These are phyloP conservation scores for Colletotrichum sansevieriae DNA, from an alignment of 2,329 filamentous ascomycete species.

Conservation along the genomic window DNA sequence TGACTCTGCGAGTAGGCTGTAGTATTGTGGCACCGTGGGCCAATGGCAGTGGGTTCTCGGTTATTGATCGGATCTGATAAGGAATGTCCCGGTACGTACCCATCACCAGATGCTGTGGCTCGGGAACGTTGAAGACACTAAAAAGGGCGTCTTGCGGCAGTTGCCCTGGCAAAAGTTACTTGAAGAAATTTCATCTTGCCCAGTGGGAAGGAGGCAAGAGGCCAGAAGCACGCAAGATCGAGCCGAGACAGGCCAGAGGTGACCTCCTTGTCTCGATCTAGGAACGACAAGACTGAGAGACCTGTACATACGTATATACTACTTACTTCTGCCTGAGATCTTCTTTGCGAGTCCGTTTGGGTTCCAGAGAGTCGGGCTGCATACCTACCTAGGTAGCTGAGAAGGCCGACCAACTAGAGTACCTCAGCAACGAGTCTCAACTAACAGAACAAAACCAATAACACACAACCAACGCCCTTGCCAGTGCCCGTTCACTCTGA, in stretches of 20 bases:
- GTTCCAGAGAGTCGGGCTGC: too few relatives aligned
- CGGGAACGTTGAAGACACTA: constrained; percentile 25
- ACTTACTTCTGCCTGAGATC: too few relatives aligned
- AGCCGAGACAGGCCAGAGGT: constrained; percentile 20
- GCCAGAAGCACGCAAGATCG: constrained; percentile 12
- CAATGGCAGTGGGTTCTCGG: constrained; percentile 31
- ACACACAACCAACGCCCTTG: not conserved
- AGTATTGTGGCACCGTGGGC: constrained; percentile 23
- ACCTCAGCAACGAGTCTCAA: too few relatives aligned
- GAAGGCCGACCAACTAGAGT: too few relatives aligned
- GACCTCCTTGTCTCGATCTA: not conserved
- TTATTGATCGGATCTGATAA: constrained; percentile 41
- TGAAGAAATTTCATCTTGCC: constrained; percentile 15
- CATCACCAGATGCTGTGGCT: constrained; percentile 28
- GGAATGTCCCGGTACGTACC: constrained; percentile 26
- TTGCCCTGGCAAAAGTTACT: constrained; percentile 26
- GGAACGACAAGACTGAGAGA: not conserved
- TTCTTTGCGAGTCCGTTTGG: too few relatives aligned
- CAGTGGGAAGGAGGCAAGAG: constrained; percentile 21
- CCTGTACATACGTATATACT: too few relatives aligned
- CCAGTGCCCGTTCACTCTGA: not conserved
- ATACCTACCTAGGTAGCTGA: too few relatives aligned
- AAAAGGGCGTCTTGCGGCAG: constrained; percentile 27
- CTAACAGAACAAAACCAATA: too few relatives aligned
- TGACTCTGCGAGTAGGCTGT: not conserved